Evolutionary conservation across 768 basidiomycete genomes (phyloP), one percentile per base, ranked within the genome.

Genomic region (Tylopilus felleus): DNA sequence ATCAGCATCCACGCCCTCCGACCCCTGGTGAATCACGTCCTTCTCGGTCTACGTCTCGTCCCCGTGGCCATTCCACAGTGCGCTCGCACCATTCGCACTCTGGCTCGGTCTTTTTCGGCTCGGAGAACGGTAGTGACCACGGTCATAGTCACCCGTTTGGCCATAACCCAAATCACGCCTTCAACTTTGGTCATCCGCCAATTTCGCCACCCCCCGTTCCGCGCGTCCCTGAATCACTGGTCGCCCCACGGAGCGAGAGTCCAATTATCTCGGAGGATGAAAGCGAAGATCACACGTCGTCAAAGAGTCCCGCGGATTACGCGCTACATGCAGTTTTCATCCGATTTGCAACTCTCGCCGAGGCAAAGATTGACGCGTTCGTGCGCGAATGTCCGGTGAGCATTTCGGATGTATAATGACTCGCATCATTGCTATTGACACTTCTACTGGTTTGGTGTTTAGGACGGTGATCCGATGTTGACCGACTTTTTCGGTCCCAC

Each of bases 321-420:
- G 93, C 93, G 2, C 73, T 95, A 13, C 90, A 92, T 64, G 90
- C 91, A 0, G 80, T 95, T 7, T 93, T 95, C 67, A 89, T 91
- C 39, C 85, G 88, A 3, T 95, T 95, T 61, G 90, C 88, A 9
- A 80, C 85, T 1, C 75, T 81, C 5, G 89, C 90, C 2, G 92
- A 96, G 69, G 74, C 74, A 27, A 92, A 92, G 63, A 86, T 95
- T n/a, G 82, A 86, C 12, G 67, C 72, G 4, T 92, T 93, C 64
- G 74, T 94, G 51, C 80, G 80, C 10, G 79, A 85, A 55, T 77
- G 80, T 39, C 67, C 87, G 60, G 91, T 93, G 61, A 61, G 88
- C 71, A 5, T 53, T n/a, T 51, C 22, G 16, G n/a, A 33, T 51
- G 33, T 46, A 33, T n/a, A 2, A 39, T 29, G 13, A 16, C 13